Conservation (phyloP, 2,329 filamentous ascomycete species). For the Verticillium tricorpus region DNA sequence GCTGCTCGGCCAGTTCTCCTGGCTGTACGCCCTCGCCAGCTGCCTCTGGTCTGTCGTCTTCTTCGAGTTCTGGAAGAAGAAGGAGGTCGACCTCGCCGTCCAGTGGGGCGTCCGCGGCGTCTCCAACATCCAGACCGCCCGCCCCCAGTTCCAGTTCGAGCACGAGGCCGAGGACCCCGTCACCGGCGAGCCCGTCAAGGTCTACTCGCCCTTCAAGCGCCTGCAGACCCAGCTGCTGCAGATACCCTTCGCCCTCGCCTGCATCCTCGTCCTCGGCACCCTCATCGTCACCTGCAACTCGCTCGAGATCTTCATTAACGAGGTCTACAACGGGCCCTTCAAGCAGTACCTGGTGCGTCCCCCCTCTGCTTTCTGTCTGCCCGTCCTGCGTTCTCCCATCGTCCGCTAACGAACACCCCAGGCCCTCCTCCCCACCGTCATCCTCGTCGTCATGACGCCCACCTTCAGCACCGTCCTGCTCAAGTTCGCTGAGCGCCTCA, state of each 20-base stretch:
- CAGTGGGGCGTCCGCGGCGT: slow-evolving; percentile 87
- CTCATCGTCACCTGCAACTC: slow-evolving; percentile 85
- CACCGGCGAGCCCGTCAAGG: slow-evolving; percentile 71
- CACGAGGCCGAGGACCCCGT: slow-evolving; percentile 72
- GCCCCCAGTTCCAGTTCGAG: slow-evolving; percentile 76
- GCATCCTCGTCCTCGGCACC: slow-evolving; percentile 67
- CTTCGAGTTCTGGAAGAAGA: slow-evolving; percentile 94
- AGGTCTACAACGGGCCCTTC: slow-evolving; percentile 85
- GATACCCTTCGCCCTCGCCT: slow-evolving; percentile 77
- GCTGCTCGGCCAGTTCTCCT: slow-evolving; percentile 79
- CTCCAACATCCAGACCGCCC: slow-evolving; percentile 71
- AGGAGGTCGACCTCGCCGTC: slow-evolving; percentile 79
- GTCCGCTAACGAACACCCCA: slow-evolving; percentile 28
- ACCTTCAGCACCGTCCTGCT: slow-evolving; percentile 73
- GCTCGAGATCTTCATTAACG: slow-evolving; percentile 92
- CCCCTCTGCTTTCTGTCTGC: slow-evolving; percentile 7
- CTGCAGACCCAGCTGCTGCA: slow-evolving; percentile 74
- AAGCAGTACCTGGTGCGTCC: slow-evolving; percentile 72
- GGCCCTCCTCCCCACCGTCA: slow-evolving; percentile 82
- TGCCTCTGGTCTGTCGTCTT: slow-evolving; percentile 87
- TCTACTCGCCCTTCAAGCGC: slow-evolving; percentile 73
- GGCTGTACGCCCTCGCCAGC: slow-evolving; percentile 71
- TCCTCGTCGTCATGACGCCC: slow-evolving; percentile 79
- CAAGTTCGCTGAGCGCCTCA: slow-evolving; percentile 70
- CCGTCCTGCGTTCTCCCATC: too few species aligned